Evolutionary conservation across 768 basidiomycete species (phyloP).

Genomic region (Ramaria sp.): DNA sequence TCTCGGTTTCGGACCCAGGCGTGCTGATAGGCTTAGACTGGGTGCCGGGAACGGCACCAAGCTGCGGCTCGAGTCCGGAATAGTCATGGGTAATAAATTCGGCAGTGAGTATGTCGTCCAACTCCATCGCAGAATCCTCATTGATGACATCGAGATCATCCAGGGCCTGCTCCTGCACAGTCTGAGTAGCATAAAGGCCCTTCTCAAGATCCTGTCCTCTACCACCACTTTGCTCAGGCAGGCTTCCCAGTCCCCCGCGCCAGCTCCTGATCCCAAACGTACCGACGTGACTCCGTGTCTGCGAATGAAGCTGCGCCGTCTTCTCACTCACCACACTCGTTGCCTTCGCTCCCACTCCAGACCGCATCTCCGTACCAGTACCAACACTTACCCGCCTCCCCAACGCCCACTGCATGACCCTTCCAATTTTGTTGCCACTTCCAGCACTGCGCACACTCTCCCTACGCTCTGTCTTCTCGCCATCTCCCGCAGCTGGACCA

Average conservation of each 20-base stretch:
- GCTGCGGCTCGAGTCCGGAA: background rate
- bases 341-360: background rate
- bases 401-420: background rate
- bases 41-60: background rate
- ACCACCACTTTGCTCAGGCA: background rate
- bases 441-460: background rate
- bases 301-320: background rate
- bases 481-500: background rate
- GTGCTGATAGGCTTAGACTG: background rate
- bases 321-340: background rate
- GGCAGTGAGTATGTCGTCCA: background rate
- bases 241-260: background rate
- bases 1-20: background rate
- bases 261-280: constrained; percentile 7
- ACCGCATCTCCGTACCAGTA: background rate
- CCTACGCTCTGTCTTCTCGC: background rate
- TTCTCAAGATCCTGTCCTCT: background rate
- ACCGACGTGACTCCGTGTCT: background rate
- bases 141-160: background rate
- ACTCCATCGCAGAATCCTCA: background rate
- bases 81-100: constrained; percentile 3
- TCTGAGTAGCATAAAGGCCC: background rate
- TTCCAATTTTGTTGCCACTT: background rate
- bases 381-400: background rate
- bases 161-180: background rate